Evolutionary conservation across 495 filamentous ascomycete genomes (phyloP).

Genomic region (Margaritispora aquatica): DNA sequence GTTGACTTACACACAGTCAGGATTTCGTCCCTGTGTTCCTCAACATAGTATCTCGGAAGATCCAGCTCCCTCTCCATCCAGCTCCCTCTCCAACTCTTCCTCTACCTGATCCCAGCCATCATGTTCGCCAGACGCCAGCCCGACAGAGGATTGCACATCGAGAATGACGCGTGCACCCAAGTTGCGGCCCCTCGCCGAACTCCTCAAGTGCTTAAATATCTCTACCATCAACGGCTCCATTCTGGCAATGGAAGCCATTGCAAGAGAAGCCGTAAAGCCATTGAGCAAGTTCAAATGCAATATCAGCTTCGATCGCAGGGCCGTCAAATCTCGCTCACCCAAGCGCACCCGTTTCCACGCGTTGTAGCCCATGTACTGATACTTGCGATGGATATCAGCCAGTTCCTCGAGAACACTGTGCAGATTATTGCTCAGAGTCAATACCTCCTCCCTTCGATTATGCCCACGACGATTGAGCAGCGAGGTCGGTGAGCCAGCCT

Average conservation of each 20-base stretch:
- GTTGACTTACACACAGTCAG: no score
- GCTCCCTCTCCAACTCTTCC: conserved; percentile 1
- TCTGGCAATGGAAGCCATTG: neutral
- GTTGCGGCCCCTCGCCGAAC: neutral
- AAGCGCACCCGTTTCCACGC: neutral
- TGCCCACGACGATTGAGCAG: neutral
- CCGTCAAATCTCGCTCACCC: neutral
- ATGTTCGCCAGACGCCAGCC: neutral
- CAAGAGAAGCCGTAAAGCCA: neutral
- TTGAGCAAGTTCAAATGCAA: conserved; percentile 3
- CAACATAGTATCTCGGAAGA: neutral
- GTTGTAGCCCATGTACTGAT: conserved; percentile 3
- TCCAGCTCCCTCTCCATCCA: neutral
- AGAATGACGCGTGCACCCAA: no score
- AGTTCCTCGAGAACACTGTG: neutral
- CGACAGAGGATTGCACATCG: neutral
- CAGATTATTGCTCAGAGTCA: neutral
- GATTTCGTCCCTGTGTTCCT: neutral
- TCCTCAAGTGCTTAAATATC: neutral
- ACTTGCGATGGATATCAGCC: neutral
- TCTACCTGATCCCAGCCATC: neutral
- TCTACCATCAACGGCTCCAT: conserved; percentile 6
- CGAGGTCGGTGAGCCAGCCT: neutral
- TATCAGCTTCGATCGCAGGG: neutral
- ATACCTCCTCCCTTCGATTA: neutral